A percentile compares a stretch with the other conserved stretches of the same genome.
Conservation (phyloP, 305 asterid genomes). For the Fraxinus velutina region DNA sequence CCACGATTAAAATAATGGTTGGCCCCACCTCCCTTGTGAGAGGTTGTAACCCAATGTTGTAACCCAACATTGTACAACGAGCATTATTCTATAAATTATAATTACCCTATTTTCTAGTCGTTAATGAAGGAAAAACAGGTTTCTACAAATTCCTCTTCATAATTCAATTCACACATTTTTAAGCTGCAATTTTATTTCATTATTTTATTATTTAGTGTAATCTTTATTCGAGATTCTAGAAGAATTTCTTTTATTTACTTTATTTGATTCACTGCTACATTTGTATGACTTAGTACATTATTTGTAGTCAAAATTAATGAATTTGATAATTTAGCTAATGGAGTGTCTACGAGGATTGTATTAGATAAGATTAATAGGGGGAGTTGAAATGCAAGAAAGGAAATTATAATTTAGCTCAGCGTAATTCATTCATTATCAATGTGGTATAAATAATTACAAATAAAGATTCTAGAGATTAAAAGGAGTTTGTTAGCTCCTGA, state of each 20-base stretch:
- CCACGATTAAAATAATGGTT: too few relatives aligned
- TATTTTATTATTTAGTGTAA: background rate
- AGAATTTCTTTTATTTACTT: background rate
- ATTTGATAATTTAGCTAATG: background rate
- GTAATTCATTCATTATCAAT: too few relatives aligned
- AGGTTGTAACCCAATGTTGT: too few relatives aligned
- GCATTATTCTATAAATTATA: too few relatives aligned
- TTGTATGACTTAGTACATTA: background rate
- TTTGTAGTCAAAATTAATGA: background rate
- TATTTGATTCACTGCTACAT: background rate
- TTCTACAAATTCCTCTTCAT: background rate
- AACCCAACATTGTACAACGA: too few relatives aligned
- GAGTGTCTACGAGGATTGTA: background rate
- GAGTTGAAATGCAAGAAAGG: background rate
- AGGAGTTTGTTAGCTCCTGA: too few relatives aligned
- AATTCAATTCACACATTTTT: background rate
- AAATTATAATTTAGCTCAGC: too few relatives aligned
- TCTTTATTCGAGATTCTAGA: background rate
- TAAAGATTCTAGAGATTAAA: too few relatives aligned
- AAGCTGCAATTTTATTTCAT: background rate
- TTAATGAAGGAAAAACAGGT: background rate
- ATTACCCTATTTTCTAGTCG: background rate
- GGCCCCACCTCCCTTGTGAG: too few relatives aligned
- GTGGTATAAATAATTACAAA: too few relatives aligned
- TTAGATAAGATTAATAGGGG: background rate